Percentiles rank a stretch among this genome's conserved stretches.
Conservation (phyloP, 176 grass and related monocot species). For the Carex pumila region DNA sequence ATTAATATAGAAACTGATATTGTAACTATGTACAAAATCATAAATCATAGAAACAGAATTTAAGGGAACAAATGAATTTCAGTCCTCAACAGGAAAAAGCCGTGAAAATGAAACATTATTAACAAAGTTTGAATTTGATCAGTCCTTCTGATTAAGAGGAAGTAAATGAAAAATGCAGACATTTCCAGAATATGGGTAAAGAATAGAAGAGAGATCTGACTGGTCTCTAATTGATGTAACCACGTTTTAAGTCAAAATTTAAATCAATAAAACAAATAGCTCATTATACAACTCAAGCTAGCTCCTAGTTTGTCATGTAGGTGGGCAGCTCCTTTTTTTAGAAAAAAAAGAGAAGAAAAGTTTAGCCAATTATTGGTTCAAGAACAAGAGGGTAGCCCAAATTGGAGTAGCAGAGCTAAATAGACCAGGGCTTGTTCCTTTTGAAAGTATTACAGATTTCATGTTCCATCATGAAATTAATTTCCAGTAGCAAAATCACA, state of each 20-base stretch:
- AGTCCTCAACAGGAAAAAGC: not conserved
- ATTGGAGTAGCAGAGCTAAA: not conserved
- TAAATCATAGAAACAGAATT: not conserved
- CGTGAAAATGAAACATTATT: not conserved
- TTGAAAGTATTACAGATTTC: not conserved
- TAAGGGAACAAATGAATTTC: not conserved
- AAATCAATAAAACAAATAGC: not conserved
- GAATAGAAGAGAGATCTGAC: not conserved
- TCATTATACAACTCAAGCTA: not conserved
- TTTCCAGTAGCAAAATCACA: constrained; percentile 1
- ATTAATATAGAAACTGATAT: not conserved
- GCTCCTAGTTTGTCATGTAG: not conserved
- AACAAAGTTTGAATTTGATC: not conserved
- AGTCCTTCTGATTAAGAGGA: not conserved
- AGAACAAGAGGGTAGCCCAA: not conserved
- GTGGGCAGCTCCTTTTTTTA: not conserved
- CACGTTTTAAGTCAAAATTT: not conserved
- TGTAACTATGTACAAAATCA: not conserved
- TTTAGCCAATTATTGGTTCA: not conserved
- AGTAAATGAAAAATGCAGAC: not conserved
- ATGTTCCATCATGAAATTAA: not conserved
- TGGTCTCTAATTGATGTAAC: not conserved
- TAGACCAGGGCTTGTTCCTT: not conserved
- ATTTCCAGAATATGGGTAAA: not conserved
- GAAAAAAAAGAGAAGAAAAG: not conserved